Base-by-base conservation (phyloP, 2,329 filamentous ascomycete species). In the Diaporthe citri region DNA sequence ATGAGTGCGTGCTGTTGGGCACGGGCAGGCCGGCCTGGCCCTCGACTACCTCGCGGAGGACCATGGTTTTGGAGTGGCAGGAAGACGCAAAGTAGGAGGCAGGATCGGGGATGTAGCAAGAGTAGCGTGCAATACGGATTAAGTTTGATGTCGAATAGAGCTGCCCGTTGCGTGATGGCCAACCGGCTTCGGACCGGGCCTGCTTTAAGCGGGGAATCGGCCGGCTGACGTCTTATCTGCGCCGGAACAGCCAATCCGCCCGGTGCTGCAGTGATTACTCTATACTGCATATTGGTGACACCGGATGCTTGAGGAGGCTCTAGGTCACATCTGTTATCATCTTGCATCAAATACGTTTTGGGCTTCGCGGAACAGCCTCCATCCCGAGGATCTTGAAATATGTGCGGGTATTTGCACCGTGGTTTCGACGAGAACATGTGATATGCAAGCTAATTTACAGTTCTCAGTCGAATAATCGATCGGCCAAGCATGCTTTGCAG, bases 1-100 rank as follows among this genome's bases (percentile, higher is more conserved):
- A 95, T 0, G 94, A 94, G 36, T 83, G 81, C 4, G 91, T 93
- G 55, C 92, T 90, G 52, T 89, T 86, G 4, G 86, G 83, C 3
- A 89, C 90, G 3, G 93, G 93, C 28, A 95, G 86, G 66, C 87
- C 88, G 1, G 89, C 84, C 78, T 88, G 86, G 70, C 82, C 81
- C 20, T 82, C 78, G 5, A 71, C 59, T 17, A 76, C 74, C 62
- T 78, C 69, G 60, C 78, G 78, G 66, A 78, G 72, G 4, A 78
- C 76, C 79, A 79, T 80, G 56, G 28, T 74, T 41, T n/a, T 34
- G n/a, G 28, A 56, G 10, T 31, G 48, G 34, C 52, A n/a, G 36
- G 22, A 3, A 15, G 34, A 31, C 36, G 39, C 8, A 25, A 10
- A 9, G 28, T 43, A 15, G 13, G 1, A 10, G 13, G 1, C 22